Percentiles rank a stretch among this genome's conserved stretches.
phyloP scores from a whole-genome alignment of 2,329 filamentous ascomycete species.

The Chrysoporthe cubensis region DNA sequence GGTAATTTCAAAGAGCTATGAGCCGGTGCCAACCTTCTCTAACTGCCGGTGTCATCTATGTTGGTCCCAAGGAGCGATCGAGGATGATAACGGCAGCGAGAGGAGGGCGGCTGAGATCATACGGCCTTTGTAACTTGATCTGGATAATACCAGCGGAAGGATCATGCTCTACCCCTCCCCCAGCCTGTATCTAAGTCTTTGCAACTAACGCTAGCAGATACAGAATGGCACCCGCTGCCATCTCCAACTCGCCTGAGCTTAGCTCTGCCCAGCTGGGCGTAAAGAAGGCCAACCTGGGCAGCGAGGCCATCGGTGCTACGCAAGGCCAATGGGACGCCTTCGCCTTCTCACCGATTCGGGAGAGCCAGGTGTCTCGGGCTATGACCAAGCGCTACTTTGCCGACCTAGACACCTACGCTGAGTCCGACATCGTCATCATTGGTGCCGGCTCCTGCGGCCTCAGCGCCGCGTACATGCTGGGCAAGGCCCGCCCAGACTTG shows the following conservation, averaged over 20 bases:
- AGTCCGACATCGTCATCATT: conserved; percentile 92
- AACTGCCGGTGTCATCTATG: conserved; percentile 10
- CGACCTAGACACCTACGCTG: conserved; percentile 86
- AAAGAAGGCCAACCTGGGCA: conserved; percentile 46
- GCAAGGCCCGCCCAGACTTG: conserved; percentile 81
- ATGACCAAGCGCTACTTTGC: conserved; percentile 94
- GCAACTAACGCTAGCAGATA: conserved; percentile 38
- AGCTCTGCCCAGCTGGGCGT: conserved; percentile 35
- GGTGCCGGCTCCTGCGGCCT: conserved; percentile 89
- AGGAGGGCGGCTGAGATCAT: conserved; percentile 42
- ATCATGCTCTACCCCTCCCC: conserved; percentile 75
- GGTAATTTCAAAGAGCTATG: conserved; percentile 41
- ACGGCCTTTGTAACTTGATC: conserved; percentile 44
- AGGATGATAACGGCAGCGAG: background rate
- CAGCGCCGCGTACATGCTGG: conserved; percentile 82
- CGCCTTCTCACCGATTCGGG: conserved; percentile 83
- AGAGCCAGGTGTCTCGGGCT: conserved; percentile 88
- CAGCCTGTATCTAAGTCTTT: conserved; percentile 44
- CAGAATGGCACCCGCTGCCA: conserved; percentile 79
- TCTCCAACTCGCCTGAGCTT: conserved; percentile 59
- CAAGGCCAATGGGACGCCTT: conserved; percentile 81
- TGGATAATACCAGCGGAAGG: conserved; percentile 71
- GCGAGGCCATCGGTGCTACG: conserved; percentile 65
- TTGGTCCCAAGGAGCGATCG: background rate
- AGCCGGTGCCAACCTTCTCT: conserved; percentile 39